Evolutionary conservation across 306 rosid species (phyloP).

Genomic region (Fragaria nilgerrensis): DNA sequence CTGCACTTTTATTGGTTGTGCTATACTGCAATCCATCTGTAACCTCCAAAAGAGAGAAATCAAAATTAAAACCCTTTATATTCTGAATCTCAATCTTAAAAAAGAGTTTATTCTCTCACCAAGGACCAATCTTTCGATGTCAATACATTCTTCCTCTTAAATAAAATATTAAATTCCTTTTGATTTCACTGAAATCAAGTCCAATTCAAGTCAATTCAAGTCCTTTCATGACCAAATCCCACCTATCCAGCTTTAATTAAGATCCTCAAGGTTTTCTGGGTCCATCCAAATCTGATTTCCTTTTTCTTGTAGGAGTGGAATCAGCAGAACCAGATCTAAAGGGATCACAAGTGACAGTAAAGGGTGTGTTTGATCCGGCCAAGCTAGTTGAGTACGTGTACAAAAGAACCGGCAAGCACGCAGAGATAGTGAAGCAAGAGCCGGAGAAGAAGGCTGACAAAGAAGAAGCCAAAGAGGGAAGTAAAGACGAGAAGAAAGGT

Average conservation of each 20-base stretch:
- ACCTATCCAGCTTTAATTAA: slow-evolving; percentile 15
- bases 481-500: slow-evolving; percentile 14
- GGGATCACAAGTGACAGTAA: slow-evolving; percentile 70
- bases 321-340: slow-evolving; percentile 81
- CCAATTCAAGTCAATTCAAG: slow-evolving; percentile 26
- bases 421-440: slow-evolving; percentile 66
- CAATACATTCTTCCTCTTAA: slow-evolving; percentile 26
- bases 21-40: slow-evolving; percentile 2
- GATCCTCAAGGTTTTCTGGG: neutral
- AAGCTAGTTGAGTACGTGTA: slow-evolving; percentile 59
- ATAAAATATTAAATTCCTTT: slow-evolving; percentile 17
- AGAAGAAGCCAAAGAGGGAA: slow-evolving; percentile 32
- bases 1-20: slow-evolving; percentile 4
- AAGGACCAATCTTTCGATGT: slow-evolving; percentile 16
- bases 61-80: neutral
- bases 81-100: slow-evolving; percentile 21
- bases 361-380: slow-evolving; percentile 62
- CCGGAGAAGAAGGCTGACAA: slow-evolving; percentile 45
- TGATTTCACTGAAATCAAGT: slow-evolving; percentile 19
- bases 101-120: slow-evolving; percentile 20
- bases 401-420: slow-evolving; percentile 77
- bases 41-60: neutral
- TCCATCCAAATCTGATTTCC: neutral
- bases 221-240: neutral
- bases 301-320: slow-evolving; percentile 60